phyloP scores from a whole-genome alignment of 352 stramenopile species.

The Phytopythium cucurbitacearum region DNA sequence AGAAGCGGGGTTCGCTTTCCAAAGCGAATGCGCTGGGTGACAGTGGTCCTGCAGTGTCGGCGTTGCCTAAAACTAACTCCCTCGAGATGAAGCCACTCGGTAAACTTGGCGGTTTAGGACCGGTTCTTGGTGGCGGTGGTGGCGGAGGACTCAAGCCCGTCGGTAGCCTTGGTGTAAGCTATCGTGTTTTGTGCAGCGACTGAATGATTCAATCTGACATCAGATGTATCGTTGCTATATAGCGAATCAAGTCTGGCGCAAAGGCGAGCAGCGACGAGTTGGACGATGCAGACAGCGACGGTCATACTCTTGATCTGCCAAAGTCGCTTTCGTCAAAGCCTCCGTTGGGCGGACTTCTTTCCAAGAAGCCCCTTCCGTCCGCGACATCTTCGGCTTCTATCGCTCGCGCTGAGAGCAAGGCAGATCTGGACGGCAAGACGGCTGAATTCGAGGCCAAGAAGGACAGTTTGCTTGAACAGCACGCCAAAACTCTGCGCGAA shows the following conservation, averaged over 20 bases:
- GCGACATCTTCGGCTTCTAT: slow-evolving; percentile 12
- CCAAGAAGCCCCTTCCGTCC: slow-evolving; percentile 44
- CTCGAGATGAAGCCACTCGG: slow-evolving; percentile 76
- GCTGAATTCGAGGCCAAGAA: slow-evolving; percentile 50
- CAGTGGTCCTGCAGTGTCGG: slow-evolving; percentile 21
- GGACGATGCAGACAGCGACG: slow-evolving; percentile 20
- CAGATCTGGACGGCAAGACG: slow-evolving; percentile 21
- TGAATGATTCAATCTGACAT: neutral
- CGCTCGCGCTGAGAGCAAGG: slow-evolving; percentile 28
- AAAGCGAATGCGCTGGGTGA: slow-evolving; percentile 40
- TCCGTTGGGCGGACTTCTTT: slow-evolving; percentile 36
- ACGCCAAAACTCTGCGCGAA: slow-evolving; percentile 26
- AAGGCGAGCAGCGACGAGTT: slow-evolving; percentile 32
- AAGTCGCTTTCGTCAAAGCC: slow-evolving; percentile 40
- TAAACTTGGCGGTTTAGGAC: slow-evolving; percentile 25
- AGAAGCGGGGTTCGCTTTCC: slow-evolving; percentile 41
- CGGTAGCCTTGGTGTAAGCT: slow-evolving; percentile 43
- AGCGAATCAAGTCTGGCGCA: slow-evolving; percentile 14
- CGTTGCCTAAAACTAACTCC: slow-evolving; percentile 16
- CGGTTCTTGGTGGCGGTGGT: slow-evolving; percentile 12
- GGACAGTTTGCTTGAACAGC: slow-evolving; percentile 35
- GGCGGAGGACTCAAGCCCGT: slow-evolving; percentile 35
- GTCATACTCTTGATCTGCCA: slow-evolving; percentile 5
- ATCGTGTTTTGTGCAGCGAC: neutral
- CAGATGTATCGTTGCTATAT: neutral